Base-by-base conservation (phyloP, 176 grass and related monocot species). In the Bothriochloa decipiens region DNA sequence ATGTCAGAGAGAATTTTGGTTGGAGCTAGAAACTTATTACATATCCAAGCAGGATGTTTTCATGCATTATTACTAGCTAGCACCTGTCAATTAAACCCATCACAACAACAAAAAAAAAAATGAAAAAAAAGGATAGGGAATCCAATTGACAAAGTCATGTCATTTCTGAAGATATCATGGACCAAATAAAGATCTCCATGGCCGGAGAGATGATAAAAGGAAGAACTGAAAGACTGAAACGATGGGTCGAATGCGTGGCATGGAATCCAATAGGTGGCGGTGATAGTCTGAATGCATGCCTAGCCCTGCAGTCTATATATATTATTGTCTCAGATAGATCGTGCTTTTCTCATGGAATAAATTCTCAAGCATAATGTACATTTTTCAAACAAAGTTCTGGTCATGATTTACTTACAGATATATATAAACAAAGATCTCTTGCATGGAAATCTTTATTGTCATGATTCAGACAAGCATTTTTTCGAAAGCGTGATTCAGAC, bases 81-180 rank as follows among this genome's bases (percentile, higher is more conserved):
- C 18, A 62, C 2, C 18, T 64, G 25, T 47, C 25, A 74, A n/a
- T 36, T 11, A 11, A 52, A 36, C 70, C 50, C 12, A 60, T 13
- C 3, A 52, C 49, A 52, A 52, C 47, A 40, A 27, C 0, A 22
- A 68, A 13, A 55, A 11, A 55, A 11, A 43, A 46, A 28, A 2
- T 14, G 58, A 42, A 20, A 14, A 72, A 42, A 72, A 40, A 40
- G 7, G 14, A 26, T 9, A 25, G 13, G 22, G 57, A 8, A 53
- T 39, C 61, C 61, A 76, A 66, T 76, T 75, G 61, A 14, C 20
- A 52, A 26, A 26, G 22, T 27, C 82, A 40, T 55, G 80, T 82
- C 80, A 60, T 84, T 68, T 76, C 45, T 29, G 8, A 67, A 76
- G 72, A 68, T 84, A 76, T 55, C 55, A 60, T 25, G n/a, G 57